Evolutionary conservation across 2,329 filamentous ascomycete genomes (phyloP).

Genomic region (Colletotrichum paranaense): DNA sequence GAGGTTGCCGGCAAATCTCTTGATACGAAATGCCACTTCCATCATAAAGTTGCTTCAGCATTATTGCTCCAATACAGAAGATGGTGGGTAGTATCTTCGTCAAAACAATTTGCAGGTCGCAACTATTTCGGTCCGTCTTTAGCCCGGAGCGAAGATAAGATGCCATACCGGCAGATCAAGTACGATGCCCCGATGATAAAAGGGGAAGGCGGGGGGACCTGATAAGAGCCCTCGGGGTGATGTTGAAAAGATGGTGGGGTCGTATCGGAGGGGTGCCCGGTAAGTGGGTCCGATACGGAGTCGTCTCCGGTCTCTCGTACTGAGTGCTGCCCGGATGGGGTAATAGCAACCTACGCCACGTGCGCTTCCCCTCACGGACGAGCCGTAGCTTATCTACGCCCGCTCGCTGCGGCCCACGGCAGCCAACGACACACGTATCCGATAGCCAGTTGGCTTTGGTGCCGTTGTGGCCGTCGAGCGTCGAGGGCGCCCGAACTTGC

Average conservation of each 20-base stretch:
- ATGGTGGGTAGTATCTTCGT: not conserved
- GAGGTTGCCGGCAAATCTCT: no score
- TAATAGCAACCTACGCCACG: not conserved
- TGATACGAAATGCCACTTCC: no score
- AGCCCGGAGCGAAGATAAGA: not conserved
- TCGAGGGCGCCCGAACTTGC: not conserved
- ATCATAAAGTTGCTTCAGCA: no score
- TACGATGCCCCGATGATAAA: not conserved
- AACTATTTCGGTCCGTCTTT: not conserved
- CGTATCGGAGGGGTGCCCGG: conserved; percentile 31
- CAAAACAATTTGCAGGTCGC: not conserved
- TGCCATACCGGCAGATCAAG: not conserved
- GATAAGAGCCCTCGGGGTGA: not conserved
- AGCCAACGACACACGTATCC: not conserved
- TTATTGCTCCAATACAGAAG: no score
- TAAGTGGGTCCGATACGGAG: conserved; percentile 29
- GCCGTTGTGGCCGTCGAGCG: not conserved
- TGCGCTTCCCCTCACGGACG: conserved; percentile 6
- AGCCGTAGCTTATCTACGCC: conserved; percentile 18
- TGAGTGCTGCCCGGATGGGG: conserved; percentile 1
- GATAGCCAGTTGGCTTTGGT: not conserved
- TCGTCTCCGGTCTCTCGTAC: conserved; percentile 16
- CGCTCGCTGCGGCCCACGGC: not conserved
- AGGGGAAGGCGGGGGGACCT: not conserved
- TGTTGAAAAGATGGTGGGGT: conserved; percentile 7